Conservation (phyloP, 2,329 filamentous ascomycete genomes). For the Boeremia exigua region DNA sequence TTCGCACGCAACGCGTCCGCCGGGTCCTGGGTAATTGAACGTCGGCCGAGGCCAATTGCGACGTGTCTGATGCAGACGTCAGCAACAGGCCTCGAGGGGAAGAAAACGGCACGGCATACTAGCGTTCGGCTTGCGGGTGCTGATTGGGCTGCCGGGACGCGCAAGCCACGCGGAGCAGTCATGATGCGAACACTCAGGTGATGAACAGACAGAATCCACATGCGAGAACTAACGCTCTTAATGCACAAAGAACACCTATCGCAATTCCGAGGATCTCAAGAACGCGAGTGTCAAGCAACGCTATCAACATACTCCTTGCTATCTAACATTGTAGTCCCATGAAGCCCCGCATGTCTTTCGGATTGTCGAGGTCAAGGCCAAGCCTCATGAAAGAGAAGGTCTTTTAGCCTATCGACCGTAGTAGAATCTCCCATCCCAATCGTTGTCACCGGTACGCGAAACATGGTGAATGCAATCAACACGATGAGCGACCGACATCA, state of each 20-base stretch:
- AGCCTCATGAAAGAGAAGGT: neutral
- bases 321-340: no score
- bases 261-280: no score
- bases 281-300: no score
- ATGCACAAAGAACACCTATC: no score
- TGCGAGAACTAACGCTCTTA: no score
- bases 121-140: neutral
- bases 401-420: neutral
- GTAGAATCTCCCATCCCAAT: neutral
- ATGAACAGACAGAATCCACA: no score
- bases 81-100: neutral
- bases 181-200: no score
- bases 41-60: conserved; percentile 3
- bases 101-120: neutral
- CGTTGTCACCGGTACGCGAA: neutral
- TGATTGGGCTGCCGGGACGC: neutral
- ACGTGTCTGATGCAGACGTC: neutral
- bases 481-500: neutral
- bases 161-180: neutral
- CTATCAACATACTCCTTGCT: no score
- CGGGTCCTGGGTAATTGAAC: neutral
- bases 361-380: no score
- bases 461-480: neutral
- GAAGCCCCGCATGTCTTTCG: no score
- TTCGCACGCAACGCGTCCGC: conserved; percentile 1